Evolutionary conservation across 2,329 filamentous ascomycete genomes (phyloP).

Genomic region (Diaporthe ampelina): DNA sequence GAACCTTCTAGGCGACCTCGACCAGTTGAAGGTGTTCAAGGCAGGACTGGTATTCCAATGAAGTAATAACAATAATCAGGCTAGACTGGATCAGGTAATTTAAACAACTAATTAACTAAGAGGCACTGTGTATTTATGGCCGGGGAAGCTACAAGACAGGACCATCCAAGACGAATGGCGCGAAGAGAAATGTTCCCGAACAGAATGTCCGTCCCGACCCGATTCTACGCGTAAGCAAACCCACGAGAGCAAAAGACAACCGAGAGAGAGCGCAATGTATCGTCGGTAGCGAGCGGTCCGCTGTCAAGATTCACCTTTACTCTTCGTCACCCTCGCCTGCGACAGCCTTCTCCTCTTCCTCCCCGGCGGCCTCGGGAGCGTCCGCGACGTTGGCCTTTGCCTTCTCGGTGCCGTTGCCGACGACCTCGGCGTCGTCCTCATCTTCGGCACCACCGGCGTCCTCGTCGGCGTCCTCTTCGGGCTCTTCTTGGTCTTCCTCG

Average conservation of each 20-base stretch:
- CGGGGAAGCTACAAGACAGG: slow-evolving; percentile 21
- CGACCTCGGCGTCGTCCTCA: slow-evolving; percentile 38
- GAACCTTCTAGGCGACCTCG: no score
- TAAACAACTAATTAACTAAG: slow-evolving; percentile 10
- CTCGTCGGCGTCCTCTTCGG: slow-evolving; percentile 39
- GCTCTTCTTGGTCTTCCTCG: slow-evolving; percentile 38
- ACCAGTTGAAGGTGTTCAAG: not conserved
- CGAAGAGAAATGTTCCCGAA: slow-evolving; percentile 9
- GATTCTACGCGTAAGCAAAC: not conserved
- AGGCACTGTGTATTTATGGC: slow-evolving; percentile 12
- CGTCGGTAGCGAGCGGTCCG: not conserved
- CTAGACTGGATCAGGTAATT: slow-evolving; percentile 13
- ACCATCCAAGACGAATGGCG: not conserved
- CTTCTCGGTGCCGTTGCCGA: slow-evolving; percentile 43
- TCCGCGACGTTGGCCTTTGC: slow-evolving; percentile 40
- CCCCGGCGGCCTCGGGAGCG: slow-evolving; percentile 50
- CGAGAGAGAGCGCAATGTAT: not conserved
- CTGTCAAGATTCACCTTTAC: not conserved
- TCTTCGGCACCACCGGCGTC: slow-evolving; percentile 28
- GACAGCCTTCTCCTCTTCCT: slow-evolving; percentile 51
- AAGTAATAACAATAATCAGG: not conserved
- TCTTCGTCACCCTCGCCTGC: slow-evolving; percentile 51
- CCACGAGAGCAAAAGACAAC: not conserved
- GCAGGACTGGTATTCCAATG: not conserved
- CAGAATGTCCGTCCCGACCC: not conserved